Conservation (phyloP, 495 filamentous ascomycete genomes). For the Penicillium canariense region DNA sequence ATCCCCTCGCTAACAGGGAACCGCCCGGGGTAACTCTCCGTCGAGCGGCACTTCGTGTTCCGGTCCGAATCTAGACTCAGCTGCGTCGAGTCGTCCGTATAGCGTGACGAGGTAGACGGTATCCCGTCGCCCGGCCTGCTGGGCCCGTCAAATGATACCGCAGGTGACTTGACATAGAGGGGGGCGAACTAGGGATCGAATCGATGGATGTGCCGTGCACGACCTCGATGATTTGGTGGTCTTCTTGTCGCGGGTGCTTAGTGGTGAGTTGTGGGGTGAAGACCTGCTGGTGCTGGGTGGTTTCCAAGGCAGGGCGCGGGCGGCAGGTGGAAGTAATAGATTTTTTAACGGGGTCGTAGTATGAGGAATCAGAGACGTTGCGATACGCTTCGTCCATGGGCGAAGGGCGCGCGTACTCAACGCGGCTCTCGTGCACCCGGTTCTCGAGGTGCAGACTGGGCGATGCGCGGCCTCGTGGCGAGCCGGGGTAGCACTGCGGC, state of each 20-base stretch:
- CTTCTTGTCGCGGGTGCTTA: not conserved
- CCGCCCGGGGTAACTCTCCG: slow-evolving; percentile 36
- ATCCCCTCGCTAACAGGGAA: slow-evolving; percentile 37
- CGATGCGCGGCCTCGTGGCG: not conserved
- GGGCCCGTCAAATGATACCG: not conserved
- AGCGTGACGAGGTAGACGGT: not conserved
- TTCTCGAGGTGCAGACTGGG: not conserved
- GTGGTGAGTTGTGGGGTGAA: not conserved
- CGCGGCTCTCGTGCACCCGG: not conserved
- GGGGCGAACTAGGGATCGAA: not conserved
- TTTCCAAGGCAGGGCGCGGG: not conserved
- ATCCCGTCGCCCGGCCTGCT: not conserved
- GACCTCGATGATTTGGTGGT: not conserved
- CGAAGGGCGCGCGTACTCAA: not conserved
- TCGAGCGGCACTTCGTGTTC: slow-evolving; percentile 22
- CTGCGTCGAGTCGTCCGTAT: slow-evolving; percentile 1
- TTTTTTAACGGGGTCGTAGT: not conserved
- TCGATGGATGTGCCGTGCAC: not conserved
- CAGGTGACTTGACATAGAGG: not conserved
- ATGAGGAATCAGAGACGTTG: not conserved
- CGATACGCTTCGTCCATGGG: not conserved
- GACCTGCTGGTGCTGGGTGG: not conserved
- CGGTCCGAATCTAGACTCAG: slow-evolving; percentile 4
- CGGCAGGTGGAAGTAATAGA: not conserved
- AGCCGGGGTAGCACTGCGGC: not conserved